Evolutionary conservation across 2,329 filamentous ascomycete species (phyloP), one percentile per base, ranked within the genome.

Genomic region (Beauveria caledonica): DNA sequence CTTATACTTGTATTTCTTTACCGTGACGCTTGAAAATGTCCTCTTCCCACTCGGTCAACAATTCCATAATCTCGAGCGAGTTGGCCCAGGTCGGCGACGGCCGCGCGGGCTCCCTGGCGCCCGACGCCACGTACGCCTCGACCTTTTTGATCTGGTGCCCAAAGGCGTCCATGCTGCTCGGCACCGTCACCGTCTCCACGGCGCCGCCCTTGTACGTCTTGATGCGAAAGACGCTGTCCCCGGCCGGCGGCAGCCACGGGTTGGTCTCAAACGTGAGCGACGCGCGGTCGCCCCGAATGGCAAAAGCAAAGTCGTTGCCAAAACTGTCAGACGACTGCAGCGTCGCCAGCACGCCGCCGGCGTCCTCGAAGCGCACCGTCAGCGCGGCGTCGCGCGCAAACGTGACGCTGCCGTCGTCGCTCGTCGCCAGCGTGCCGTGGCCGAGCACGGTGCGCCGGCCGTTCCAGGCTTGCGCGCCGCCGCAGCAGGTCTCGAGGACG

Each of bases 281-380:
- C 13, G 61, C 67, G 45, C 66, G 65, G 29, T 67, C 64, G 17
- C 68, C 68, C 57, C 65, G 66, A 0, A 68, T 65, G 1, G 63
- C 60, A 39, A 68, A 68, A 1, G 60, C 57, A 33, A 66, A 68
- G 59, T 68, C 67, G 52, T 67, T 68, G 33, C 68, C 68, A 25
- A 67, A 67, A 42, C 63, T 66, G 39, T 69, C 68, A 0, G 67
- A 67, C n/a, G 66, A 68, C 60, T 68, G 66, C 19, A 69, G 64
- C 1, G 64, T 66, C 4, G 64, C 67, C 23, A 69, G 57, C 7
- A 66, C 63, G 27, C 67, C 63, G 27, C 67, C 67, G 23, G 60
- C 63, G 17, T 63, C 65, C 25, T 63, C 64, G 48, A 69, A 68
- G 6, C 65, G 62, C 17, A 66, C 63, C 21, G 60, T 63, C 15